phyloP scores from a whole-genome alignment of 1,284 basidiomycete species.

The Moesziomyces parantarcticus region DNA sequence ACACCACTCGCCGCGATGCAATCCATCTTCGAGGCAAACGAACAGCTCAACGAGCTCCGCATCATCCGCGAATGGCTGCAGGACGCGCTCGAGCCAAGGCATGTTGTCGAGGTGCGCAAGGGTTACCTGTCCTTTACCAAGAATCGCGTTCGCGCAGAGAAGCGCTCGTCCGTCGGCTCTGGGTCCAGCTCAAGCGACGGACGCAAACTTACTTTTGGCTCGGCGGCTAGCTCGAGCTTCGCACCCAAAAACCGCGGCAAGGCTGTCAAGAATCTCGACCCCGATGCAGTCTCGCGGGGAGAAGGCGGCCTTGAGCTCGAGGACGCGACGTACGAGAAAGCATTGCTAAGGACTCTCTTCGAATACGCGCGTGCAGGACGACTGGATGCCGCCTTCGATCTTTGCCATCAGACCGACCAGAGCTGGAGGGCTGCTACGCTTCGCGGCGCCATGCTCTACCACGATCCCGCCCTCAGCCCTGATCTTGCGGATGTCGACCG shows the following conservation, averaged over 20 bases:
- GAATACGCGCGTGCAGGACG: constrained; percentile 82
- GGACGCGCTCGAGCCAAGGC: constrained; percentile 52
- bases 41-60: constrained; percentile 62
- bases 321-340: constrained; percentile 77
- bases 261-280: constrained; percentile 59
- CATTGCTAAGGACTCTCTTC: constrained; percentile 79
- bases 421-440: constrained; percentile 91
- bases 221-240: constrained; percentile 38
- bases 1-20: constrained; percentile 64
- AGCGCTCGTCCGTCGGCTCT: constrained; percentile 42
- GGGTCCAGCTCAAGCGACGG: constrained; percentile 20
- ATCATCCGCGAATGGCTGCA: constrained; percentile 66
- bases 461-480: constrained; percentile 44
- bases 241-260: constrained; percentile 50
- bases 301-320: constrained; percentile 59
- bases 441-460: constrained; percentile 74
- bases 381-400: constrained; percentile 82
- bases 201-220: constrained; percentile 35
- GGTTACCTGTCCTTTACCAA: constrained; percentile 66
- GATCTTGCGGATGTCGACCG: constrained; percentile 47
- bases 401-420: constrained; percentile 85
- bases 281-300: constrained; percentile 59
- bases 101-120: constrained; percentile 64
- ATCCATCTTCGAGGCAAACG: constrained; percentile 51
- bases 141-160: constrained; percentile 60